A percentile compares a stretch with the other conserved stretches of the same genome.
Evolutionary conservation across 108 stramenopile genomes (phyloP).

Genomic region (Cyclotella sp.): DNA sequence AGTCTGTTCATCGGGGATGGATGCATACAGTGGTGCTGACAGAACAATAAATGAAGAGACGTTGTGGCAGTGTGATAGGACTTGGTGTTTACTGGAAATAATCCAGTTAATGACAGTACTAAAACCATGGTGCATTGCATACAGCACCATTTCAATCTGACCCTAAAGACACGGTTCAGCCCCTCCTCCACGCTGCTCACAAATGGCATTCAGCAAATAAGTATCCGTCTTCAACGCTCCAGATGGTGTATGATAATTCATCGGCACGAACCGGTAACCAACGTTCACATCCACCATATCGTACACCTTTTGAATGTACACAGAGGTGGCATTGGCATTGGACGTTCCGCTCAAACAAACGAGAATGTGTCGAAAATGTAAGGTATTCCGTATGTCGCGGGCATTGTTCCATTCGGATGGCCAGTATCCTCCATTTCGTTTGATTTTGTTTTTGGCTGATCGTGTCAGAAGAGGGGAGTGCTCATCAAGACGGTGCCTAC

Average conservation of each 20-base stretch:
- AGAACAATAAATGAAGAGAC: not conserved
- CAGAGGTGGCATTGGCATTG: slow-evolving; percentile 66
- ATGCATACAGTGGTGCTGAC: slow-evolving; percentile 79
- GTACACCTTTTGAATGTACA: slow-evolving; percentile 86
- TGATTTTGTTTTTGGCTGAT: slow-evolving; percentile 54
- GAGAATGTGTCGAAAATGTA: slow-evolving; percentile 81
- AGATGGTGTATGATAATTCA: slow-evolving; percentile 34
- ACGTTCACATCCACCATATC: slow-evolving; percentile 75
- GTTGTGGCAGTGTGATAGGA: not conserved
- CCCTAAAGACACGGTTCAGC: slow-evolving; percentile 33
- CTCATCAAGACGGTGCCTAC: slow-evolving; percentile 75
- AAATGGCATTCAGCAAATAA: slow-evolving; percentile 44
- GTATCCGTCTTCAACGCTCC: slow-evolving; percentile 40
- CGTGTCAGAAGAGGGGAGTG: slow-evolving; percentile 73
- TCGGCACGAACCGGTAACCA: slow-evolving; percentile 70
- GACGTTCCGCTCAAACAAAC: slow-evolving; percentile 75
- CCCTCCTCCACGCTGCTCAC: slow-evolving; percentile 48
- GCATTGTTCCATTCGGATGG: slow-evolving; percentile 64
- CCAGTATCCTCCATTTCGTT: slow-evolving; percentile 73
- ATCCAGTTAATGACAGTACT: too few species aligned
- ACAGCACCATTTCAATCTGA: too few species aligned
- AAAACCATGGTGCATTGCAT: too few species aligned
- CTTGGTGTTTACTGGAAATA: too few species aligned
- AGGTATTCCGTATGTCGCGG: slow-evolving; percentile 52
- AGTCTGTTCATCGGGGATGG: too few species aligned